A percentile compares a stretch with the other conserved stretches of the same genome.
Evolutionary conservation across 768 basidiomycete genomes (phyloP).

Genomic region (Tulasnella sp.): DNA sequence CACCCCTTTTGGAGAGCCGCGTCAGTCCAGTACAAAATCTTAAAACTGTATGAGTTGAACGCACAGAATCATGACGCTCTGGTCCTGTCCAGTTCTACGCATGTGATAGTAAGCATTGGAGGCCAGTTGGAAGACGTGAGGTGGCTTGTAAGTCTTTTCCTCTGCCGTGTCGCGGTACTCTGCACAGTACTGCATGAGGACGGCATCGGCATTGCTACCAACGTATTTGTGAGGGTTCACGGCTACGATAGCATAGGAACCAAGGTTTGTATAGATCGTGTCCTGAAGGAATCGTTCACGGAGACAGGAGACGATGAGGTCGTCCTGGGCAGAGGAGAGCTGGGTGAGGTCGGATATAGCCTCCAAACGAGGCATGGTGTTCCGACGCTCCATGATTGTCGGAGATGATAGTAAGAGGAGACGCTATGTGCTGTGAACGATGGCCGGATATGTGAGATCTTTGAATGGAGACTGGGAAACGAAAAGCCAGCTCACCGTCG

Average conservation of each 20-base stretch:
- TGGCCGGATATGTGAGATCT: background rate
- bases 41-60: conserved; percentile 26
- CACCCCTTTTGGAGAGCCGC: conserved; percentile 50
- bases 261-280: conserved; percentile 67
- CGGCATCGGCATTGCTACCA: conserved; percentile 69
- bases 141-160: conserved; percentile 54
- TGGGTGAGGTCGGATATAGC: conserved; percentile 53
- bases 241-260: conserved; percentile 66
- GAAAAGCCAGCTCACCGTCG: background rate
- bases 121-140: conserved; percentile 88
- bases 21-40: background rate
- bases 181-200: conserved; percentile 76
- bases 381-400: conserved; percentile 7
- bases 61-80: conserved; percentile 78
- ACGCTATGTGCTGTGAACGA: background rate
- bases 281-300: conserved; percentile 83
- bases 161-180: conserved; percentile 72
- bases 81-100: conserved; percentile 88
- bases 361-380: conserved; percentile 8
- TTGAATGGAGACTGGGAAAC: background rate
- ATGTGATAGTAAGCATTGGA: conserved; percentile 94
- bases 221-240: conserved; percentile 93
- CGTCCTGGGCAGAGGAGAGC: conserved; percentile 65
- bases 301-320: conserved; percentile 74
- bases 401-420: background rate